Conservation (phyloP, 257 asterid genomes). For the Ballota nigra region DNA sequence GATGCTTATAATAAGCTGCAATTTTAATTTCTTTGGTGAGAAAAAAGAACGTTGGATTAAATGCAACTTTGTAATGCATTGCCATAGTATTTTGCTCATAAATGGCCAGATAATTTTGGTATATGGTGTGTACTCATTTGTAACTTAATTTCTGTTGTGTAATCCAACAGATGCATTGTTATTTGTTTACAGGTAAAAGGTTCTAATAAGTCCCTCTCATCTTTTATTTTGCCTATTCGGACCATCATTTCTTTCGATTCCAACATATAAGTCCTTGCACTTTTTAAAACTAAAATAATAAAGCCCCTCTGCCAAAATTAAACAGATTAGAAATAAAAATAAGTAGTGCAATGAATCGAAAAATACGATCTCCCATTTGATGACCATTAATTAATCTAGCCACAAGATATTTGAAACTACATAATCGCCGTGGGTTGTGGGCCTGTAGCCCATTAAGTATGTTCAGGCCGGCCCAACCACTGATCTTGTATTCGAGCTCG, state of each 20-base stretch:
- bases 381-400: no score
- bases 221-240: background rate
- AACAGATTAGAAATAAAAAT: no score
- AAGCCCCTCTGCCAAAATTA: no score
- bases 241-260: background rate
- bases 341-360: no score
- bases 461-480: no score
- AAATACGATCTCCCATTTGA: no score
- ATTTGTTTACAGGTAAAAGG: constrained; percentile 14
- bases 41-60: constrained; percentile 12
- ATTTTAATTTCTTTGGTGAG: constrained; percentile 15
- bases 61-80: constrained; percentile 21
- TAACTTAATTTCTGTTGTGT: constrained; percentile 26
- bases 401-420: background rate
- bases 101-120: constrained; percentile 50
- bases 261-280: no score
- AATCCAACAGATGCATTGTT: constrained; percentile 29
- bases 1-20: constrained; percentile 43
- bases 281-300: no score
- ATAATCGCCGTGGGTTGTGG: background rate
- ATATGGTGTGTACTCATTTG: constrained; percentile 36
- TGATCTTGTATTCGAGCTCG: no score
- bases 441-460: no score
- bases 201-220: background rate
- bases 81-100: constrained; percentile 54